A percentile compares a stretch with the other conserved stretches of the same genome.
Evolutionary conservation across 352 stramenopile genomes (phyloP).

Genomic region (Globisporangium megalacanthum): DNA sequence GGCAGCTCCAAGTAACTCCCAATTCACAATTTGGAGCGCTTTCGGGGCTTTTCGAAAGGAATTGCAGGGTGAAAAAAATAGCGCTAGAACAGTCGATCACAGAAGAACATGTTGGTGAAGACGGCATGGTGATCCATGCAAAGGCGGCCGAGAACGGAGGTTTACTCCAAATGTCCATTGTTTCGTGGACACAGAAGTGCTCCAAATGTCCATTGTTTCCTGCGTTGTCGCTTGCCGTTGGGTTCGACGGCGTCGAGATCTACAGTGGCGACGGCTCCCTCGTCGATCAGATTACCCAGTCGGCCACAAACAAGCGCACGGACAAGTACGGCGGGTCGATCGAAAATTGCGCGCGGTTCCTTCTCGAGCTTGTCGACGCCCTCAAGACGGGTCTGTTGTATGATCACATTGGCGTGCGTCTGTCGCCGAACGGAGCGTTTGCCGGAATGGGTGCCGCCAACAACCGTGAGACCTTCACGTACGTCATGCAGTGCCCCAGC

Average conservation of each 20-base stretch:
- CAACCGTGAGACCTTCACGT: slow-evolving; percentile 31
- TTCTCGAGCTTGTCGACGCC: slow-evolving; percentile 67
- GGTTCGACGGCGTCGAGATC: slow-evolving; percentile 90
- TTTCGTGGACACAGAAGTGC: too few relatives aligned
- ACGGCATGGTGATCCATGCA: too few relatives aligned
- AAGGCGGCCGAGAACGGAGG: too few relatives aligned
- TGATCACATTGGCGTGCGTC: slow-evolving; percentile 31
- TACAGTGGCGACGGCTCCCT: slow-evolving; percentile 86
- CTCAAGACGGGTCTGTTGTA: slow-evolving; percentile 24
- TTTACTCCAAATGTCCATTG: too few relatives aligned
- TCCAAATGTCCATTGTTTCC: too few relatives aligned
- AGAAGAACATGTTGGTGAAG: too few relatives aligned
- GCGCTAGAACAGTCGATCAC: too few relatives aligned
- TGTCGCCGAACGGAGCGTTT: slow-evolving; percentile 47
- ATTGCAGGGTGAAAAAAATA: too few relatives aligned
- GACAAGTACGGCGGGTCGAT: slow-evolving; percentile 65
- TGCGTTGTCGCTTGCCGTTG: slow-evolving; percentile 63
- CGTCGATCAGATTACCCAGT: slow-evolving; percentile 72
- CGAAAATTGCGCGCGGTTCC: slow-evolving; percentile 56
- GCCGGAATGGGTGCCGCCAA: slow-evolving; percentile 24
- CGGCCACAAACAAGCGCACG: slow-evolving; percentile 42
- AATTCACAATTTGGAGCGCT: too few relatives aligned
- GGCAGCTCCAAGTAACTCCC: too few relatives aligned
- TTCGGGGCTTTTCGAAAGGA: too few relatives aligned
- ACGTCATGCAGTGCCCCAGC: slow-evolving; percentile 52